Conservation (phyloP, 2,329 filamentous ascomycete species). For the Arthrinium puccinioides region DNA sequence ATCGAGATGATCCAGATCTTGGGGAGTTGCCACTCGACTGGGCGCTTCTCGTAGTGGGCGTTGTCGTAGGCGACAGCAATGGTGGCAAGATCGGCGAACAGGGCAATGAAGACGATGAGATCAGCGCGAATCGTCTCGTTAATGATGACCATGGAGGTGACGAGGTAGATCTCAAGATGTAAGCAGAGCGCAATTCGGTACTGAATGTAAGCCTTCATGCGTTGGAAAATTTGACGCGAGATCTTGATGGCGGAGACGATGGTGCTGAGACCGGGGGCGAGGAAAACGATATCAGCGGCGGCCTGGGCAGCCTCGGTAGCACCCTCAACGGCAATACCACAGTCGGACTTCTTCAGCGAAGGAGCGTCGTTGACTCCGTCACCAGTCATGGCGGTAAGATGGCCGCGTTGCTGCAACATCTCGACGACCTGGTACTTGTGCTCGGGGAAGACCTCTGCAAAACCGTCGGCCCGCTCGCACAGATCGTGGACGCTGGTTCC, state of each 20-base stretch:
- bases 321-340: slow-evolving; percentile 63
- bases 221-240: slow-evolving; percentile 62
- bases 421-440: slow-evolving; percentile 72
- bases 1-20: slow-evolving; percentile 69
- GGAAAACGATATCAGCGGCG: slow-evolving; percentile 62
- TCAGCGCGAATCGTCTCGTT: slow-evolving; percentile 62
- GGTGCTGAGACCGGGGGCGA: slow-evolving; percentile 59
- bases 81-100: slow-evolving; percentile 68
- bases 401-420: slow-evolving; percentile 66
- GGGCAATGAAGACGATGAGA: slow-evolving; percentile 65
- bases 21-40: slow-evolving; percentile 67
- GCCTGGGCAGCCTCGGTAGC: slow-evolving; percentile 60
- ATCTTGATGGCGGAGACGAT: slow-evolving; percentile 64
- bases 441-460: slow-evolving; percentile 67
- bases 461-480: slow-evolving; percentile 66
- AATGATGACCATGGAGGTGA: slow-evolving; percentile 68
- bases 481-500: slow-evolving; percentile 64
- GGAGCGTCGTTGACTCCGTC: slow-evolving; percentile 65
- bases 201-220: slow-evolving; percentile 65
- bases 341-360: slow-evolving; percentile 62
- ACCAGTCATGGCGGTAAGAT: slow-evolving; percentile 68
- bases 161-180: slow-evolving; percentile 63
- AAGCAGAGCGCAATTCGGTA: slow-evolving; percentile 64
- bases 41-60: slow-evolving; percentile 61
- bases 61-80: slow-evolving; percentile 69